Evolutionary conservation across 2,329 filamentous ascomycete genomes (phyloP).

Genomic region (Capronia coronata): DNA sequence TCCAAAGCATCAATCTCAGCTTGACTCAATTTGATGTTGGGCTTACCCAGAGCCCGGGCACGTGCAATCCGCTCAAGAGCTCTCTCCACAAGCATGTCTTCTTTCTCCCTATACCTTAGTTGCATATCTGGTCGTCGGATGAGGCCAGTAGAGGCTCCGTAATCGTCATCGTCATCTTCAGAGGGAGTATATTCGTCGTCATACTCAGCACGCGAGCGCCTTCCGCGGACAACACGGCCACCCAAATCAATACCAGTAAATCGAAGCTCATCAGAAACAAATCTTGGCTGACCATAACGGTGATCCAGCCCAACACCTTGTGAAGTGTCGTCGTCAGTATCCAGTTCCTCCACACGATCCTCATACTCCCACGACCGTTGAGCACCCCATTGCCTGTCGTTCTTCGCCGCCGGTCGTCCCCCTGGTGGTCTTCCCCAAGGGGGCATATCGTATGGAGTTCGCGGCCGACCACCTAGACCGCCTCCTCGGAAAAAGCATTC

Average conservation of each 20-base stretch:
- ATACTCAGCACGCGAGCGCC: conserved; percentile 45
- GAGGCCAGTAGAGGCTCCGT: conserved; percentile 48
- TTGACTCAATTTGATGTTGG: conserved; percentile 71
- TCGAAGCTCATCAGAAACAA: conserved; percentile 55
- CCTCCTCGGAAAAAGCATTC: conserved; percentile 99
- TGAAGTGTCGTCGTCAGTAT: conserved; percentile 45
- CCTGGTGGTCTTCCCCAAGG: conserved; percentile 97
- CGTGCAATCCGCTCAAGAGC: conserved; percentile 74
- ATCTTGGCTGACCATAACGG: conserved; percentile 41
- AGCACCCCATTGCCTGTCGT: conserved; percentile 48
- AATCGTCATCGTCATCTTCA: conserved; percentile 47
- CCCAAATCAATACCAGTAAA: conserved; percentile 57
- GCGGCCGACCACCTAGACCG: conserved; percentile 99
- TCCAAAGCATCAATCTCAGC: conserved; percentile 77
- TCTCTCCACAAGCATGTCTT: conserved; percentile 68
- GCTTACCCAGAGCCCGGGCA: conserved; percentile 67
- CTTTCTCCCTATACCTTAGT: conserved; percentile 56
- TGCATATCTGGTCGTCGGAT: conserved; percentile 43
- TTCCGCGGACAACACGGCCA: conserved; percentile 35
- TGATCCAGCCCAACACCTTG: conserved; percentile 50
- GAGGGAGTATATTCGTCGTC: conserved; percentile 41
- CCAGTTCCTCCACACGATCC: conserved; percentile 38
- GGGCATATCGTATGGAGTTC: conserved; percentile 88
- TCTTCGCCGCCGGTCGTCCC: conserved; percentile 63
- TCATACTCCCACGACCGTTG: conserved; percentile 45